These are phyloP conservation scores for Flaveria floridana DNA, from an alignment of 140 eudicot genomes.

Conservation along the genomic window DNA sequence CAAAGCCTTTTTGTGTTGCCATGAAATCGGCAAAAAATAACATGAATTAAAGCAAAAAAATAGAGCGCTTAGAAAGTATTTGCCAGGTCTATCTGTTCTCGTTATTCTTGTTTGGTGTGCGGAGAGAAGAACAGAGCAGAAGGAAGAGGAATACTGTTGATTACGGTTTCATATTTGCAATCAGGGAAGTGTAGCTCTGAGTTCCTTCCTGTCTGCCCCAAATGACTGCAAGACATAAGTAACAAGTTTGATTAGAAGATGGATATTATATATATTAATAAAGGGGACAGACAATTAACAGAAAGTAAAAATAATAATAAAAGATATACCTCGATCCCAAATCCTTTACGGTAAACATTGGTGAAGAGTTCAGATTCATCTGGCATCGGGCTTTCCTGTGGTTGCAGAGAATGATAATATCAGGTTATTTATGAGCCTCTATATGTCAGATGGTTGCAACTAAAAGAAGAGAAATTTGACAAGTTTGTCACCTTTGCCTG, in stretches of 20 bases:
- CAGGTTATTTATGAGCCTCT: background rate
- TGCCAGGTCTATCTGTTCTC: slow-evolving; percentile 26
- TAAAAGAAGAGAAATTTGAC: background rate
- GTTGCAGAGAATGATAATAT: slow-evolving; percentile 4
- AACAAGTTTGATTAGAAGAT: background rate
- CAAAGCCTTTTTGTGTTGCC: background rate
- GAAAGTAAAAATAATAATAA: background rate
- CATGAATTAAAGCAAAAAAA: slow-evolving; percentile 14
- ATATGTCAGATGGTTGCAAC: background rate
- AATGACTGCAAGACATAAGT: slow-evolving; percentile 53
- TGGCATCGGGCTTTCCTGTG: slow-evolving; percentile 87
- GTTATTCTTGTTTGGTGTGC: slow-evolving; percentile 32
- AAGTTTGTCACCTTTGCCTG: slow-evolving; percentile 71
- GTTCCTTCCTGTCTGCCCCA: slow-evolving; percentile 89
- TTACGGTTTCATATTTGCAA: slow-evolving; percentile 23
- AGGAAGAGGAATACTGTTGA: slow-evolving; percentile 10
- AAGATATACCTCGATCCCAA: slow-evolving; percentile 74
- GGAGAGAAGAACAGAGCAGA: slow-evolving; percentile 5
- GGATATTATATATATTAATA: background rate
- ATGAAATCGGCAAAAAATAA: slow-evolving; percentile 14
- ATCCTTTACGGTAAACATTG: slow-evolving; percentile 81
- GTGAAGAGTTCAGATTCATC: slow-evolving; percentile 76
- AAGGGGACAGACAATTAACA: background rate
- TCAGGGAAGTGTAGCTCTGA: slow-evolving; percentile 75
- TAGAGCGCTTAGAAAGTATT: slow-evolving; percentile 16